Evolutionary conservation across 352 stramenopile genomes (phyloP), one percentile per base, ranked within the genome.

Genomic region (Globisporangium uncinulatum): DNA sequence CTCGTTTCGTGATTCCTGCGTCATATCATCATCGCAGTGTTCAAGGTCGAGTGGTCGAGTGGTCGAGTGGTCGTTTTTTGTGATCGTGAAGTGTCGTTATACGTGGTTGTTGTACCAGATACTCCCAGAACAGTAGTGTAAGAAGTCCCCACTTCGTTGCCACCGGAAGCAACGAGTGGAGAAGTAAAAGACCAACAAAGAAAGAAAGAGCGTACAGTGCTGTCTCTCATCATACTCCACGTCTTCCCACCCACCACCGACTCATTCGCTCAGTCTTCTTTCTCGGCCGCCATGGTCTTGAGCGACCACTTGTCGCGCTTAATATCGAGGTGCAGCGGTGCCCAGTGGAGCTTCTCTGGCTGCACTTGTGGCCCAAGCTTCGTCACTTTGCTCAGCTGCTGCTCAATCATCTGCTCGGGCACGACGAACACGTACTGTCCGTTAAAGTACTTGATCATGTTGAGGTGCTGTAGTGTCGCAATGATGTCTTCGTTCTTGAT

Each of bases 371-470:
- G 80, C 1, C 83, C 83, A 54, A 89, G 87, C 67, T 85, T 89
- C 21, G 79, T 85, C 32, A 93, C 69, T 65, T 87, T 87, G 54
- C 57, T 71, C 46, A 97, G 67, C 57, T 94, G 74, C 46, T 83
- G 81, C 41, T 97, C 83, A 41, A 99, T 84, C 6, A 96, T 85
- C 17, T 94, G 79, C 61, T 96, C 83, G 29, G 96, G 95, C 36
- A 99, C 88, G 57, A 96, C 91, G 41, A 99, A 96, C 24, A 99
- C 95, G 76, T 99, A 97, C 72, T 99, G 97, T 13, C 97, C 97
- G 66, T 99, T 99, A 76, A 97, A 97, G 69, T 98, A 98, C 67
- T 98, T 98, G 62, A 99, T 98, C 82, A 99, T 97, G 67, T 98
- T 97, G 50, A 99, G 76, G 59, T 90, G 88, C 67, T 99, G 94